Percentiles rank a stretch among this genome's conserved stretches.
These are phyloP conservation scores for Plicaturopsis crispa DNA, from an alignment of 768 basidiomycete species.

Conservation along the genomic window DNA sequence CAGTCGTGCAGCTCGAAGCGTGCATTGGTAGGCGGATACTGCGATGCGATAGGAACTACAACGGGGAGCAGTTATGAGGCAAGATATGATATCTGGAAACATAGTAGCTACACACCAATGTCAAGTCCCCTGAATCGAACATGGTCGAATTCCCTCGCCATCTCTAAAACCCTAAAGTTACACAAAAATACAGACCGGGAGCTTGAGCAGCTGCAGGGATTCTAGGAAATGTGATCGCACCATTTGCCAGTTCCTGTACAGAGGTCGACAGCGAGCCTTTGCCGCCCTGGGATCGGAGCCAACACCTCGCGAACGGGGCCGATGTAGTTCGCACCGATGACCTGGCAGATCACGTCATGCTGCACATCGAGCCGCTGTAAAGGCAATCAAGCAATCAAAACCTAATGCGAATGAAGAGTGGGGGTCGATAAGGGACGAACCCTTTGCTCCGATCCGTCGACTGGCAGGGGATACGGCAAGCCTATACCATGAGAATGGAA, in stretches of 20 bases:
- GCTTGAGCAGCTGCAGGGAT: too few species aligned
- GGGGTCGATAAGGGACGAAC: slow-evolving; percentile 38
- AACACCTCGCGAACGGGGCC: slow-evolving; percentile 54
- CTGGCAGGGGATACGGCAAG: slow-evolving; percentile 67
- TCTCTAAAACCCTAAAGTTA: slow-evolving; percentile 77
- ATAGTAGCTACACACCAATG: slow-evolving; percentile 59
- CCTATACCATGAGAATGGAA: slow-evolving; percentile 60
- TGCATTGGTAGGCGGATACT: slow-evolving; percentile 52
- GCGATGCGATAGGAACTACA: slow-evolving; percentile 65
- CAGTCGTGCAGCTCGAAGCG: slow-evolving; percentile 63
- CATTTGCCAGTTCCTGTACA: slow-evolving; percentile 72
- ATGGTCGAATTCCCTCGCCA: slow-evolving; percentile 59
- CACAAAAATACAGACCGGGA: too few species aligned
- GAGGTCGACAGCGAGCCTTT: slow-evolving; percentile 59
- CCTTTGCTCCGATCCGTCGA: slow-evolving; percentile 61
- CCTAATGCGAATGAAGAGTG: neutral
- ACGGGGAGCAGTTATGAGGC: slow-evolving; percentile 2
- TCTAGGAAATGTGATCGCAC: slow-evolving; percentile 44
- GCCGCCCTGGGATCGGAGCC: slow-evolving; percentile 27
- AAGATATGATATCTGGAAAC: too few species aligned
- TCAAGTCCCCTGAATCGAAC: slow-evolving; percentile 67
- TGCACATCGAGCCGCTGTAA: slow-evolving; percentile 44
- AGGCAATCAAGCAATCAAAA: slow-evolving; percentile 3
- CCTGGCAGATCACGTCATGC: slow-evolving; percentile 39
- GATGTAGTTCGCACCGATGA: slow-evolving; percentile 51